Conservation (phyloP, 192 early-diverging fungal species). For the Phycomyces blakesleeanus region DNA sequence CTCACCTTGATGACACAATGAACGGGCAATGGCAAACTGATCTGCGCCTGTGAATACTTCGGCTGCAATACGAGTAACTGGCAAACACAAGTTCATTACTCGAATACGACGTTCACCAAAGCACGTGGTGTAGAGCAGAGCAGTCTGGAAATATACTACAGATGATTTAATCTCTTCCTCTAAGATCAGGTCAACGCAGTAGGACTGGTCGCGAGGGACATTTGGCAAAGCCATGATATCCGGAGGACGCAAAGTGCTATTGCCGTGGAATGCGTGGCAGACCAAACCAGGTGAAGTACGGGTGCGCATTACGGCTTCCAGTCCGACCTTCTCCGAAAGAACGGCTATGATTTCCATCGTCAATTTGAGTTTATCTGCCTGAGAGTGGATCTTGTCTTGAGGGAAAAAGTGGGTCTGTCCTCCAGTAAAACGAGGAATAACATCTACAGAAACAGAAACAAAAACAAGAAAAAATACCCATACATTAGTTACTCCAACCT, state of each 20-base stretch:
- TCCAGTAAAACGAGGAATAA: conserved; percentile 78
- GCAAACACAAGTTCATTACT: conserved; percentile 60
- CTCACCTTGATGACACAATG: conserved; percentile 37
- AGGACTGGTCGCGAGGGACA: conserved; percentile 63
- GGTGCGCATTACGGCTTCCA: conserved; percentile 86
- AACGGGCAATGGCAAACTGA: conserved; percentile 51
- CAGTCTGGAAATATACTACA: conserved; percentile 65
- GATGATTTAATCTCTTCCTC: conserved; percentile 49
- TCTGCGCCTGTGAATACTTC: conserved; percentile 57
- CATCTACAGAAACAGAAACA: conserved; percentile 36
- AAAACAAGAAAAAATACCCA: neutral
- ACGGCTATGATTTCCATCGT: conserved; percentile 69
- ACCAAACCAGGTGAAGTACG: conserved; percentile 78
- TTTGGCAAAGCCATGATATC: conserved; percentile 66
- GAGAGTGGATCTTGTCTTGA: conserved; percentile 60
- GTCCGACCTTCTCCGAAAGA: conserved; percentile 73
- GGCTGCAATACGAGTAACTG: conserved; percentile 49
- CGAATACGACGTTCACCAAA: conserved; percentile 67
- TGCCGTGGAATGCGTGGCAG: conserved; percentile 55
- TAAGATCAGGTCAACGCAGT: conserved; percentile 58
- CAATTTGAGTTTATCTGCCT: conserved; percentile 69
- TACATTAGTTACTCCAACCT: too few relatives aligned
- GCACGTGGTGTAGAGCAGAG: conserved; percentile 62
- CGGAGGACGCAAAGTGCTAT: conserved; percentile 65
- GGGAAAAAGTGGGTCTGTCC: conserved; percentile 83